Base-by-base conservation (phyloP, 306 rosid species). In the Biancaea sappan region DNA sequence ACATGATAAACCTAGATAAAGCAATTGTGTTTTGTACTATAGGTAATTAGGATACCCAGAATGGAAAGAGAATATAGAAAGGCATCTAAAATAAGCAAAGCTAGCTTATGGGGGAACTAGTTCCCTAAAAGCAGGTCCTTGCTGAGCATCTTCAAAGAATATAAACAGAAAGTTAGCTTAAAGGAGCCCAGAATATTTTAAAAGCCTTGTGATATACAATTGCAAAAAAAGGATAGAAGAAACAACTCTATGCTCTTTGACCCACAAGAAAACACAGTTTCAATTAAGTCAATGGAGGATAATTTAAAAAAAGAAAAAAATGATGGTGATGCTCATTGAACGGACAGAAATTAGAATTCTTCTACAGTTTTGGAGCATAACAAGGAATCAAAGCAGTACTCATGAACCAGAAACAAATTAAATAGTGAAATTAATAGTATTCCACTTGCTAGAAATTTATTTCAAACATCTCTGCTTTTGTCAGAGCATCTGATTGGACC, bases 51-150 rank as follows among this genome's bases (percentile, higher is more conserved):
- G 47, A 74, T 38, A 14, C 75, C 51, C 54, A 44, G 21, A 56
- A 41, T 11, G 0, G 4, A 12, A 41, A 41, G n/a, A 41, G 3
- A 41, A 2, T 11, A 41, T 79, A 18, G 59, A 41, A 82, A 18
- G 59, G 77, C 79, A 73, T 77, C 67, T 21, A 15, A 24, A 40
- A 3, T 72, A 68, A 63, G 75, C 73, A 71, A n/a, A n/a, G 57
- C 54, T 82, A 75, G 34, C 21, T 80, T 86, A 83, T 44, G 58
- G 80, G 82, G 87, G 82, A 83, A 74, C 90, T 81, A 75, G 83
- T 74, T 85, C 86, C 82, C 74, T 72, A 68, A 54, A 81, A 83
- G 81, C 48, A 69, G 81, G 82, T 77, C 71, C 47, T 78, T 63
- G 72, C 79, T 77, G 71, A 81, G 66, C 85, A 73, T 81, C 70